Evolutionary conservation across 805 yeast genomes (phyloP).

Genomic region (Candida cerambycidarum): DNA sequence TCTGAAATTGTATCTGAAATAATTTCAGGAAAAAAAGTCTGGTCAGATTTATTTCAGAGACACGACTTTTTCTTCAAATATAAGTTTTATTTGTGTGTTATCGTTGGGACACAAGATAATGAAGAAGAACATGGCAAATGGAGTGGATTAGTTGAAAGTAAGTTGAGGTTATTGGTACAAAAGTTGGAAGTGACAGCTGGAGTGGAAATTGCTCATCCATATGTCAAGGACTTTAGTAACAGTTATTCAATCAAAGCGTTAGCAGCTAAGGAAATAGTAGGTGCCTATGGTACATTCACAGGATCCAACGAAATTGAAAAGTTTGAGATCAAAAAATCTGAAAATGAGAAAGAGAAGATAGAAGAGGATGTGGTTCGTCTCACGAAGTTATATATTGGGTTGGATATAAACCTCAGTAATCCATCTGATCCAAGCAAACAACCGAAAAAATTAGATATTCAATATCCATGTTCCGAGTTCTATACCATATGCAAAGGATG

Average conservation of each 20-base stretch:
- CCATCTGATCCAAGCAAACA: conserved; percentile 32
- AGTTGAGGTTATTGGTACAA: conserved; percentile 74
- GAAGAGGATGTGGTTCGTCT: conserved; percentile 37
- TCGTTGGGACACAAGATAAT: conserved; percentile 70
- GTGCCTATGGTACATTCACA: conserved; percentile 57
- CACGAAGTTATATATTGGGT: conserved; percentile 79
- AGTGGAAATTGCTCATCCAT: conserved; percentile 85
- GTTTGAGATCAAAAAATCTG: conserved; percentile 5
- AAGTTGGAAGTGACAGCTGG: conserved; percentile 80
- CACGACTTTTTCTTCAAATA: conserved; percentile 83
- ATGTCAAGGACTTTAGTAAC: conserved; percentile 59
- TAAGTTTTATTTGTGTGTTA: conserved; percentile 81
- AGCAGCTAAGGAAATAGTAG: conserved; percentile 45
- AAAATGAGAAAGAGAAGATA: neutral
- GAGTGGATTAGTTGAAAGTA: conserved; percentile 92
- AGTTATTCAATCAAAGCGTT: neutral
- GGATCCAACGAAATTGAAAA: conserved; percentile 14
- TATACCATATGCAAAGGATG: conserved; percentile 76
- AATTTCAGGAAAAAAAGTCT: conserved; percentile 55
- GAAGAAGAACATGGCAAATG: conserved; percentile 85
- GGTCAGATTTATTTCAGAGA: conserved; percentile 75
- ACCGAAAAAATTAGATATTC: conserved; percentile 65
- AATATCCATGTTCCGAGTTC: conserved; percentile 87
- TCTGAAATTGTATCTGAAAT: conserved; percentile 69
- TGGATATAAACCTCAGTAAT: conserved; percentile 50